phyloP scores from a whole-genome alignment of 148 eudicot species.

The Camellia lanceoleosa region DNA sequence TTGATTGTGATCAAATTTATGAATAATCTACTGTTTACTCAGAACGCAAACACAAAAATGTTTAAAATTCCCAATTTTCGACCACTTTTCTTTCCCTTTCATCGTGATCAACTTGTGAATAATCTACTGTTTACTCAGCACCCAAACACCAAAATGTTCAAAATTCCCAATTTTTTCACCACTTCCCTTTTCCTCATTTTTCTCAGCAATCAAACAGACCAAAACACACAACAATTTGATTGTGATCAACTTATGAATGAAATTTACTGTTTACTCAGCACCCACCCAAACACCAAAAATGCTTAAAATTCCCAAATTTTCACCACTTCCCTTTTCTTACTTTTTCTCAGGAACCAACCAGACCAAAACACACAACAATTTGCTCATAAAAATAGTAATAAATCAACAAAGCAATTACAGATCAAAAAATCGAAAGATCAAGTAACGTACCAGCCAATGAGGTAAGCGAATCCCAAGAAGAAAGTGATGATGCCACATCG shows the following conservation, averaged over 20 bases:
- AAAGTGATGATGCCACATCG: slow-evolving; percentile 80
- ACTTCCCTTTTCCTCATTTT: too few relatives aligned
- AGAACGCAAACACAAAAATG: too few relatives aligned
- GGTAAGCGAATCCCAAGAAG: slow-evolving; percentile 68
- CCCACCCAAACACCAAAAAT: background rate
- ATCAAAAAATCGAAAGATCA: slow-evolving; percentile 6
- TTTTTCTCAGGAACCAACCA: background rate
- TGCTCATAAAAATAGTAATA: background rate
- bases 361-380: background rate
- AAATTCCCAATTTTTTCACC: too few relatives aligned
- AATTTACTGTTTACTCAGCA: background rate
- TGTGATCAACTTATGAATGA: background rate
- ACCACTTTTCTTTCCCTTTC: background rate
- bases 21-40: too few relatives aligned
- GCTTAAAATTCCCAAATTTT: background rate
- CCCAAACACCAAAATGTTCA: too few relatives aligned
- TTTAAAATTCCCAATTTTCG: too few relatives aligned
- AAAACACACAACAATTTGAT: background rate
- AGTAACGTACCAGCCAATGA: slow-evolving; percentile 57
- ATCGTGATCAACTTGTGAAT: too few relatives aligned
- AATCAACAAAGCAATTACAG: slow-evolving; percentile 11
- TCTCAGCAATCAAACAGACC: too few relatives aligned
- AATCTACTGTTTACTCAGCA: too few relatives aligned
- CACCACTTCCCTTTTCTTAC: background rate
- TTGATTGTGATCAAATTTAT: too few relatives aligned